Percentiles rank a stretch among this genome's conserved stretches.
Evolutionary conservation across 1,284 basidiomycete genomes (phyloP).

Genomic region (Schizopora paradoxa): DNA sequence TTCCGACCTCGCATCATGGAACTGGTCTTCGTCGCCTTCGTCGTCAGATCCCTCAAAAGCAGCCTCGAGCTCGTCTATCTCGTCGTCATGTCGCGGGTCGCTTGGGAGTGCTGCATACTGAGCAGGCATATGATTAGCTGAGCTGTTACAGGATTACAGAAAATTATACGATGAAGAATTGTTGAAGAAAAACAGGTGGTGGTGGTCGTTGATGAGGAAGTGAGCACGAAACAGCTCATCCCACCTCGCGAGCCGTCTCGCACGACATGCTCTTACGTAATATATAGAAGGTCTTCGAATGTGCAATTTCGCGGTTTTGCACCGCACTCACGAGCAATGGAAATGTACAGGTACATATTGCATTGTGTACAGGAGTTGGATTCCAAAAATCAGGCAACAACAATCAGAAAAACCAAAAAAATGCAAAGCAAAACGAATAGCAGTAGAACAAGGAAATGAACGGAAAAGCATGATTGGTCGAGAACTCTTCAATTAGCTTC

Average conservation of each 20-base stretch:
- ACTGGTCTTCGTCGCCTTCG: constrained; percentile 46
- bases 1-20: constrained; percentile 38
- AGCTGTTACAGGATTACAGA: constrained; percentile 9
- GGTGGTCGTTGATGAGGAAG: not conserved
- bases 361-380: too few relatives aligned
- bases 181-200: constrained; percentile 1
- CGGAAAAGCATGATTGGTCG: too few relatives aligned
- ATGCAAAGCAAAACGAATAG: not conserved
- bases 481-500: constrained; percentile 27
- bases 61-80: constrained; percentile 64
- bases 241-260: too few relatives aligned
- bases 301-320: too few relatives aligned
- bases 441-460: too few relatives aligned
- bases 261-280: too few relatives aligned
- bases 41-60: constrained; percentile 73
- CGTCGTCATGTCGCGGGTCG: constrained; percentile 38
- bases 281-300: too few relatives aligned
- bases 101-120: constrained; percentile 69
- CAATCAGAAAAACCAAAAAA: too few relatives aligned
- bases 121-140: constrained; percentile 57
- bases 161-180: not conserved
- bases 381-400: too few relatives aligned
- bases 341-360: too few relatives aligned
- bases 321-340: too few relatives aligned
- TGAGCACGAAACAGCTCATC: too few relatives aligned